A percentile compares a stretch with the other conserved stretches of the same genome.
These are phyloP conservation scores for Scedosporium aurantiacum DNA, from an alignment of 2,329 filamentous ascomycete genomes.

Conservation along the genomic window DNA sequence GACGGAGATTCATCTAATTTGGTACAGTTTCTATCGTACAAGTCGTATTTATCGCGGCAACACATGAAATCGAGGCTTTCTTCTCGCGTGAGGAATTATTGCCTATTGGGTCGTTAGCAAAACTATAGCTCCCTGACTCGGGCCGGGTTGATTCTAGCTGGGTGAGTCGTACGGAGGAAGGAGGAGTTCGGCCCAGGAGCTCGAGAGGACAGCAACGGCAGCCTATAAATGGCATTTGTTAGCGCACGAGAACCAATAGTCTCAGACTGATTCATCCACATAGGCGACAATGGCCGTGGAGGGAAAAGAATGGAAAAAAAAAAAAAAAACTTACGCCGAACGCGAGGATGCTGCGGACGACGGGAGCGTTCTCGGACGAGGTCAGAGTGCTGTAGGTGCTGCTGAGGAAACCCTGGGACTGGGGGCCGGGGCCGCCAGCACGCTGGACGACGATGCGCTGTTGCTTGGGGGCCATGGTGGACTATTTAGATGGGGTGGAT, in stretches of 20 bases:
- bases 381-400: constrained; percentile 52
- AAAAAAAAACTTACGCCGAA: constrained; percentile 48
- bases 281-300: no score
- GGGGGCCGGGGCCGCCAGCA: background rate
- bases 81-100: background rate
- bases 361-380: constrained; percentile 55
- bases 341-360: constrained; percentile 55
- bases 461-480: constrained; percentile 6
- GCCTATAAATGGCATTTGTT: constrained; percentile 27
- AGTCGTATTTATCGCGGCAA: background rate
- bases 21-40: constrained; percentile 1
- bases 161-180: constrained; percentile 1
- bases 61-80: background rate
- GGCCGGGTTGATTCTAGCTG: background rate
- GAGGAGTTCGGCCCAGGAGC: constrained; percentile 18
- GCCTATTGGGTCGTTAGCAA: background rate
- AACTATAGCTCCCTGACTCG: background rate
- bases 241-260: background rate
- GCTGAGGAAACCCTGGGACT: constrained; percentile 35
- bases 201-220: constrained; percentile 56
- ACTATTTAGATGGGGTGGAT: background rate
- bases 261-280: background rate
- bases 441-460: constrained; percentile 6
- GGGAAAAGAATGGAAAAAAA: background rate
- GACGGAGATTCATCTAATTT: background rate